Conservation (phyloP, 768 basidiomycete species). For the Termitomyces sp. region DNA sequence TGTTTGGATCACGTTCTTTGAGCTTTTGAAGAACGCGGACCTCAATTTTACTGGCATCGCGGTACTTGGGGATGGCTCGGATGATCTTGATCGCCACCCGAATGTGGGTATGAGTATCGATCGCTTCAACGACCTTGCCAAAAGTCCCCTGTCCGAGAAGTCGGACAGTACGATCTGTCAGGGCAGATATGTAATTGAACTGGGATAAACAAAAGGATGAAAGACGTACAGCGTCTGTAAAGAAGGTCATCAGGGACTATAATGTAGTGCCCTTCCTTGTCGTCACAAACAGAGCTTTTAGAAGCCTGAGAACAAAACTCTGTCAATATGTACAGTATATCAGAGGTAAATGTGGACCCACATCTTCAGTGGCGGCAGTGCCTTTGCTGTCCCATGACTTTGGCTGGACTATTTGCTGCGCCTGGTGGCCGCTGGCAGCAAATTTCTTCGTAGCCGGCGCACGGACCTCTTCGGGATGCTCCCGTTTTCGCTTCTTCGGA, state of each 20-base stretch:
- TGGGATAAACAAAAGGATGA: neutral
- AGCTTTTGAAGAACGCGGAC: constrained; percentile 91
- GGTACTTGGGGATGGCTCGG: constrained; percentile 96
- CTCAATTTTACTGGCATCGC: constrained; percentile 98
- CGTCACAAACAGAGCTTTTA: constrained; percentile 78
- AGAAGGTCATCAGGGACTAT: constrained; percentile 90
- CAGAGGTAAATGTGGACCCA: constrained; percentile 32
- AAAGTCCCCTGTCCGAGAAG: constrained; percentile 97
- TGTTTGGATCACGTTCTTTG: constrained; percentile 82
- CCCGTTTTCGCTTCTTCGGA: constrained; percentile 82
- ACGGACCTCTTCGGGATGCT: constrained; percentile 69
- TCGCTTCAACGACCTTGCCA: constrained; percentile 95
- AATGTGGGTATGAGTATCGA: constrained; percentile 69
- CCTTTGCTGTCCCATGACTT: constrained; percentile 69
- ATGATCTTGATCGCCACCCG: constrained; percentile 98
- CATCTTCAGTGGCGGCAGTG: constrained; percentile 62
- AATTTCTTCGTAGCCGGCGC: constrained; percentile 62
- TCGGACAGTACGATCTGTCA: constrained; percentile 82
- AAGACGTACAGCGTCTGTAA: constrained; percentile 70
- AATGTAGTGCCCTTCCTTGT: constrained; percentile 99
- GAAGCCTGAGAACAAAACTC: constrained; percentile 42
- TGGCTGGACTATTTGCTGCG: constrained; percentile 42
- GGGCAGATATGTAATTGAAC: constrained; percentile 13
- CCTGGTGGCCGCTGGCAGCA: constrained; percentile 42
- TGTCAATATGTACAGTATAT: constrained; percentile 20